Evolutionary conservation across 495 filamentous ascomycete genomes (phyloP), one percentile per base, ranked within the genome.

Genomic region (Aspergillus nanangensis): DNA sequence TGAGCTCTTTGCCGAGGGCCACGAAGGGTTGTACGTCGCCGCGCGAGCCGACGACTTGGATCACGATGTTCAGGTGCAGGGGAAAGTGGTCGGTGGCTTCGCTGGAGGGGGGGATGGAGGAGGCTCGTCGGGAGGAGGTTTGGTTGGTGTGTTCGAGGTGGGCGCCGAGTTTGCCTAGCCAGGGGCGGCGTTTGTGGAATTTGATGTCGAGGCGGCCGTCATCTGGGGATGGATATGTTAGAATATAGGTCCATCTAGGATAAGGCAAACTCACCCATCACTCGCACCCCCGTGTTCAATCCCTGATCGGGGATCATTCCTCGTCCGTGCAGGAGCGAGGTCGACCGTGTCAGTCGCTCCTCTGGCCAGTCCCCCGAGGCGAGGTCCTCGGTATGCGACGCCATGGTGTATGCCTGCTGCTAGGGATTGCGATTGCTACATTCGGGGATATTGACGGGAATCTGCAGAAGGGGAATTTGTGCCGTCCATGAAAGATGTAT

Each of bases 11-110:
- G 0, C 84, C 86, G 5, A 88, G 61, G 9, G 82, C 78, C 27
- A 90, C 61, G 48, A 90, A 90, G 4, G 86, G 85, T 58, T 90
- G 86, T 0, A 86, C 83, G 55, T 90, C 86, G n/a, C 86, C 87
- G 18, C 86, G 78, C 2, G 81, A 84, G 11, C 86, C 88, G 31
- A 90, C 81, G 8, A 91, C 81, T 57, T 88, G 86, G 52, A 90
- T 88, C 24, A 90, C 86, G 41, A 90, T 77, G 60, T 90, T 89
- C 32, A 88, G 64, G 14, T 57, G 49, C 23, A 76, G 55, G 8
- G 78, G 79, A n/a, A 64, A 70, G 55, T 80, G 72, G 7, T 79
- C 76, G 46, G 65, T 62, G 34, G 80, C 82, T 33, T 79, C 80
- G 1, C 84, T 62, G 14, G 85, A 62, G n/a, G 75, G n/a, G 8